A percentile compares a stretch with the other conserved stretches of the same genome.
phyloP scores from a whole-genome alignment of 352 stramenopile species.

The Pythium myriotylum region DNA sequence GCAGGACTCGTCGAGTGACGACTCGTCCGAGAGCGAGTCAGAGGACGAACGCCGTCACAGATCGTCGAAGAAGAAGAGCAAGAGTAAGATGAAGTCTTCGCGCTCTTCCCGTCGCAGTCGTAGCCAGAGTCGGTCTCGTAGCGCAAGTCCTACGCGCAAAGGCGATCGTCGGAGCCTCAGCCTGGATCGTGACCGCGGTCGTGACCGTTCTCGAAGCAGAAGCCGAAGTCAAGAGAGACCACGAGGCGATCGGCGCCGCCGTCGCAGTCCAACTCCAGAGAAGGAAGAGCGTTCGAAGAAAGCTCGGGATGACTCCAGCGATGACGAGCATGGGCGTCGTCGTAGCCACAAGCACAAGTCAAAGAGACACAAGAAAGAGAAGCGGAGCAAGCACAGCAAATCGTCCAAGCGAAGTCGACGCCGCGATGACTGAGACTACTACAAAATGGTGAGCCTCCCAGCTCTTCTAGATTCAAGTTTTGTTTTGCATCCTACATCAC shows the following conservation, averaged over 20 bases:
- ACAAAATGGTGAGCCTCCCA: no score
- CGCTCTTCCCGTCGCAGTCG: constrained; percentile 12
- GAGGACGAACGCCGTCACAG: constrained; percentile 5
- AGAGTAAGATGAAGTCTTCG: constrained; percentile 2
- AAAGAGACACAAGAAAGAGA: constrained; percentile 53
- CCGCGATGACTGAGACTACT: constrained; percentile 21
- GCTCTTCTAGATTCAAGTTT: constrained; percentile 21
- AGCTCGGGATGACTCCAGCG: constrained; percentile 10
- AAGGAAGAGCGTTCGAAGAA: background rate
- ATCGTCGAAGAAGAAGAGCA: constrained; percentile 19
- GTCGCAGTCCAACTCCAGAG: constrained; percentile 14
- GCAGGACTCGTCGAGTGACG: constrained; percentile 28
- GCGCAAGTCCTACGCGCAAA: constrained; percentile 7
- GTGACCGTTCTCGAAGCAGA: constrained; percentile 22
- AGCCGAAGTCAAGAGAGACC: constrained; percentile 36
- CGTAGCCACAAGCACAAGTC: constrained; percentile 38
- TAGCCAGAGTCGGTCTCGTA: constrained; percentile 2
- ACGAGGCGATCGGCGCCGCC: constrained; percentile 21
- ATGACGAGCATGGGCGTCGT: constrained; percentile 12
- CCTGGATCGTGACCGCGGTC: background rate
- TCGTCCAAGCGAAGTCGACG: constrained; percentile 34
- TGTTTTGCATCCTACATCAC: constrained; percentile 26
- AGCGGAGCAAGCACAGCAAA: constrained; percentile 41
- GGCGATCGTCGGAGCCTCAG: constrained; percentile 18
- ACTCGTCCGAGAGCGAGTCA: constrained; percentile 18